Conservation (phyloP, 2,329 filamentous ascomycete species). For the Colletotrichum aenigma region DNA sequence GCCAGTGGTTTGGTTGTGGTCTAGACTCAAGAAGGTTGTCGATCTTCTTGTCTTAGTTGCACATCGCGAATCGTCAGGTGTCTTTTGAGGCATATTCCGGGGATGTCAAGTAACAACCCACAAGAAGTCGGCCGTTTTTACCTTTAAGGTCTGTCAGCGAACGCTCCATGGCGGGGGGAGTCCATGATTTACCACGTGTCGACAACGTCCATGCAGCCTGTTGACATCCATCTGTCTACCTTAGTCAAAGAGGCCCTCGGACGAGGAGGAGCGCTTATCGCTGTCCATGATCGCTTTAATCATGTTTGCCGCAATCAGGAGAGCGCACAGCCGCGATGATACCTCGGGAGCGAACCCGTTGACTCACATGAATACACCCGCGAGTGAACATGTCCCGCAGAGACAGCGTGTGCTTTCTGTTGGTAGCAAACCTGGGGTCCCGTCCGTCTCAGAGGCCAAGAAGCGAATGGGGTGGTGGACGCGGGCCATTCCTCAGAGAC, state of each 20-base stretch:
- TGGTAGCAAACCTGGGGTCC: neutral
- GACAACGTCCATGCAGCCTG: neutral
- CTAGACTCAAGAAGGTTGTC: slow-evolving; percentile 1
- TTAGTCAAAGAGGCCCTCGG: neutral
- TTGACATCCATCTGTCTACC: neutral
- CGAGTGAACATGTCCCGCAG: neutral
- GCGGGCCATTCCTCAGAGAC: neutral
- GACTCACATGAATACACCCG: neutral
- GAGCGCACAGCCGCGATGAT: neutral
- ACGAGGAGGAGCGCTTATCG: neutral
- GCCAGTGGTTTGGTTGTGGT: neutral
- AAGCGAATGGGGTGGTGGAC: neutral
- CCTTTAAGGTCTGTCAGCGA: neutral
- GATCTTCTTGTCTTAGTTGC: slow-evolving; percentile 3
- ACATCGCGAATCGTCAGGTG: neutral
- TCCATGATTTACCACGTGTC: neutral
- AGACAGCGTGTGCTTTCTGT: neutral
- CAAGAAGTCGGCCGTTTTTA: neutral
- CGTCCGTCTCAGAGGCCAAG: neutral
- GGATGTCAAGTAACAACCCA: neutral
- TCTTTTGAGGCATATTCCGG: neutral
- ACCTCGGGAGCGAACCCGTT: neutral
- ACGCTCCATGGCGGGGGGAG: neutral
- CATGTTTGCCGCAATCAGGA: neutral
- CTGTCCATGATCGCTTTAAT: neutral